Conservation (phyloP, 2,329 filamentous ascomycete species). For the Bipolaris cookei region DNA sequence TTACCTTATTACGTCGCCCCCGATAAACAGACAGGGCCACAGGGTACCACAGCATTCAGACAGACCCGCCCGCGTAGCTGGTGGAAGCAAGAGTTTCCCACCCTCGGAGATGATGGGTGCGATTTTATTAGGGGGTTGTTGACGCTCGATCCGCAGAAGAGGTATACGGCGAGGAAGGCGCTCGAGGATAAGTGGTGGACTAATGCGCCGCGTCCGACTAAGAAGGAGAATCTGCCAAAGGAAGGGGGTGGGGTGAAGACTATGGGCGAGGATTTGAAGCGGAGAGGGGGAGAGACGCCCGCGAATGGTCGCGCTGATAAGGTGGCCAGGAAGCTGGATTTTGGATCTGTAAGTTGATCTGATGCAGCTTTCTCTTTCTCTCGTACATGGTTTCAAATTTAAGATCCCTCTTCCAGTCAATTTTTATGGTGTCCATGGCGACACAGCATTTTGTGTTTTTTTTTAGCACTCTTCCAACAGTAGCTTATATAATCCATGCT, state of each 20-base stretch:
- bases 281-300: conserved; percentile 70
- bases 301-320: conserved; percentile 68
- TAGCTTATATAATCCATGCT: background rate
- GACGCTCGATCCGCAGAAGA: conserved; percentile 81
- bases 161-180: conserved; percentile 77
- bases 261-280: conserved; percentile 81
- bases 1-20: conserved; percentile 81
- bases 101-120: conserved; percentile 80
- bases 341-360: conserved; percentile 27
- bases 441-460: background rate
- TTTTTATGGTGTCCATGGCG: too few species aligned
- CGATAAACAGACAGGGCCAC: conserved; percentile 49
- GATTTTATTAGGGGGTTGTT: conserved; percentile 88
- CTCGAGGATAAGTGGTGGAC: conserved; percentile 88
- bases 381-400: too few species aligned
- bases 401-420: too few species aligned
- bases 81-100: conserved; percentile 78
- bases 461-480: background rate
- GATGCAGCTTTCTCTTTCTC: background rate
- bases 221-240: conserved; percentile 83
- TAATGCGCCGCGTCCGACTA: conserved; percentile 80
- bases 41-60: conserved; percentile 45
- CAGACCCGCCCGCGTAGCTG: conserved; percentile 72
- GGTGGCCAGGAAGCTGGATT: conserved; percentile 75
- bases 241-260: conserved; percentile 70